phyloP scores from a whole-genome alignment of 2,329 filamentous ascomycete species.

The Colletotrichum camelliae region DNA sequence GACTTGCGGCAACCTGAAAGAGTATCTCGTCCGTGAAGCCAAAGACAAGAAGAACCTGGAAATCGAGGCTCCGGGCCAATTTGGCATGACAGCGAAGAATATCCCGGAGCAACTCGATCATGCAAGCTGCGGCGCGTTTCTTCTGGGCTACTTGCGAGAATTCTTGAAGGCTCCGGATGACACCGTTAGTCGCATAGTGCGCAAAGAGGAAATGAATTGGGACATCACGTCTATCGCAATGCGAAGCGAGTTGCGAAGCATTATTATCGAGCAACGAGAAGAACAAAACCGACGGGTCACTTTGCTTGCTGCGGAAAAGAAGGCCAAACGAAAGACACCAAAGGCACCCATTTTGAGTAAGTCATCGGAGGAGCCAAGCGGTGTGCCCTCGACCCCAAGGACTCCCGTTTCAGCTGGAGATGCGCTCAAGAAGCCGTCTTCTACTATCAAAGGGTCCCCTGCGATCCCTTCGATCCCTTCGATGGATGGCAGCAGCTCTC shows the following conservation, averaged over 20 bases:
- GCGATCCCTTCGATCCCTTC: background rate
- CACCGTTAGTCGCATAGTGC: conserved; percentile 72
- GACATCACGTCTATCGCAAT: conserved; percentile 63
- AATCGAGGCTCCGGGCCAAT: conserved; percentile 37
- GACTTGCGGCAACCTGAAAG: conserved; percentile 72
- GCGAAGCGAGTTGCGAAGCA: conserved; percentile 68
- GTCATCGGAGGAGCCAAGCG: background rate
- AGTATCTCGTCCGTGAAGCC: conserved; percentile 80
- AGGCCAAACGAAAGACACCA: conserved; percentile 36
- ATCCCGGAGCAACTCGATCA: conserved; percentile 85
- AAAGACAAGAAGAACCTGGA: conserved; percentile 59
- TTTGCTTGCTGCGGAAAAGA: conserved; percentile 42
- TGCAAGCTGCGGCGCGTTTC: conserved; percentile 87
- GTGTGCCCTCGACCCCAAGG: background rate
- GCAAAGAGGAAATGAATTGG: conserved; percentile 56
- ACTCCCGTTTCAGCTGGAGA: conserved; percentile 10
- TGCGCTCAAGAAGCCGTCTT: conserved; percentile 19
- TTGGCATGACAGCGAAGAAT: conserved; percentile 70
- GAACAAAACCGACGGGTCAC: conserved; percentile 63
- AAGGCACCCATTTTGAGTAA: conserved; percentile 19
- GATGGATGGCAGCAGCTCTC: background rate
- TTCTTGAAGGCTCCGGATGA: conserved; percentile 78
- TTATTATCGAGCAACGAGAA: conserved; percentile 67
- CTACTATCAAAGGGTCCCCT: conserved; percentile 12
- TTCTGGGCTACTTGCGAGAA: conserved; percentile 83